A percentile compares a stretch with the other conserved stretches of the same genome.
Conservation (phyloP, 106 monocot species). For the Dioscorea alata region DNA sequence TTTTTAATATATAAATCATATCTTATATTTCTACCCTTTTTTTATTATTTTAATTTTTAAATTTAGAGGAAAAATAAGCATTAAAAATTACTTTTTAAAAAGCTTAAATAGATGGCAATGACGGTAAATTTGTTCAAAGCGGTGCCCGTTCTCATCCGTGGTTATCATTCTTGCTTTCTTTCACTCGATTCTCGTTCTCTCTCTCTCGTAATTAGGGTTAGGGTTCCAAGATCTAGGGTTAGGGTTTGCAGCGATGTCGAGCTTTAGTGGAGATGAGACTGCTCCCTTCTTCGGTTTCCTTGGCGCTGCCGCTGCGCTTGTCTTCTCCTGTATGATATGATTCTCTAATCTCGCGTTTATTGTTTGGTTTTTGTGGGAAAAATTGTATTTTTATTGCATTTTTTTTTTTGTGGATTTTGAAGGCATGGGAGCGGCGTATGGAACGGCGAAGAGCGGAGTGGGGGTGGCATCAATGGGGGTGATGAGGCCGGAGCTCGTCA, state of each 20-base stretch:
- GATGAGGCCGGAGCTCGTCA: conserved; percentile 32
- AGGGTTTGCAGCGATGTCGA: conserved; percentile 7
- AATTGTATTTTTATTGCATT: neutral
- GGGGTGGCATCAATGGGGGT: conserved; percentile 31
- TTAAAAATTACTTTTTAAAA: too few species aligned
- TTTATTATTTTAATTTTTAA: too few species aligned
- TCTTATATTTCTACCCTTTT: too few species aligned
- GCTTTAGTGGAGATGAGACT: conserved; percentile 44
- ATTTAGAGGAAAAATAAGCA: too few species aligned
- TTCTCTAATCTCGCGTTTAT: neutral
- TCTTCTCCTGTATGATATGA: conserved; percentile 58
- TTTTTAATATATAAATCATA: too few species aligned
- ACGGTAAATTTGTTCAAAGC: too few species aligned
- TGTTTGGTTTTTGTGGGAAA: neutral
- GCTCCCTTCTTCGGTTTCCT: conserved; percentile 54
- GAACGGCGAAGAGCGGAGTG: conserved; percentile 29
- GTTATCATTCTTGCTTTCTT: neutral
- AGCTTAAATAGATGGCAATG: too few species aligned
- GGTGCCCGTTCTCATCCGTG: too few species aligned
- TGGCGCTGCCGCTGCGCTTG: conserved; percentile 40
- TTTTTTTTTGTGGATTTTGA: neutral
- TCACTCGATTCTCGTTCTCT: neutral
- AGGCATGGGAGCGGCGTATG: conserved; percentile 33
- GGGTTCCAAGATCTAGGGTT: conserved; percentile 3
- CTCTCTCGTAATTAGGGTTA: neutral